Percentiles rank a stretch among this genome's conserved stretches.
Evolutionary conservation across 2,329 filamentous ascomycete species (phyloP).

Genomic region (Pyrenophora seminiperda): DNA sequence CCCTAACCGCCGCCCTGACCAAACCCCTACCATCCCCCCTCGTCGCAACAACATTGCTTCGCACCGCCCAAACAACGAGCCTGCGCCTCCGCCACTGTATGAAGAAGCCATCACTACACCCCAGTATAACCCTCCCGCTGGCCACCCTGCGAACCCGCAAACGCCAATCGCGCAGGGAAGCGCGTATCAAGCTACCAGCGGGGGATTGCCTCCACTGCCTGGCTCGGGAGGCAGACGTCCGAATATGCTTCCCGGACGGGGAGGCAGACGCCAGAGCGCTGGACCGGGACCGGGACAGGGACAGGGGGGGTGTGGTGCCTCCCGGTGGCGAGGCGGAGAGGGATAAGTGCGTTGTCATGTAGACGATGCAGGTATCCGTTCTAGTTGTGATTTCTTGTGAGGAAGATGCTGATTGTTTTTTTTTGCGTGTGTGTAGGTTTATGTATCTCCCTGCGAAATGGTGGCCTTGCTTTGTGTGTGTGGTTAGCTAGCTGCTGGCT

Average conservation of each 20-base stretch:
- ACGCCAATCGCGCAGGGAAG: conserved; percentile 36
- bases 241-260: conserved; percentile 12
- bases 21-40: conserved; percentile 54
- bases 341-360: conserved; percentile 46
- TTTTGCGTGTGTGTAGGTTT: too few relatives aligned
- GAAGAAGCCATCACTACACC: conserved; percentile 65
- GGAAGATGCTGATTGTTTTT: background rate
- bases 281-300: too few relatives aligned
- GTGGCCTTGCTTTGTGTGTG: too few relatives aligned
- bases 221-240: conserved; percentile 3
- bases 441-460: too few relatives aligned
- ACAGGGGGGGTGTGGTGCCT: conserved; percentile 9
- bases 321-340: conserved; percentile 28
- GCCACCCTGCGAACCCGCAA: conserved; percentile 51
- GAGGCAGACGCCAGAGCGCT: conserved; percentile 34
- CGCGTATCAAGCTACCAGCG: conserved; percentile 31
- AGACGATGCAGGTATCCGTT: conserved; percentile 6
- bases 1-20: conserved; percentile 38
- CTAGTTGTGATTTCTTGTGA: background rate
- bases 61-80: conserved; percentile 50
- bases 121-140: conserved; percentile 59
- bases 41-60: conserved; percentile 47
- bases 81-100: conserved; percentile 67
- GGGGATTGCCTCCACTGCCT: conserved; percentile 18
- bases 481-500: too few relatives aligned